These are phyloP conservation scores for Exophiala sideris DNA, from an alignment of 2,329 filamentous ascomycete genomes.

Conservation along the genomic window DNA sequence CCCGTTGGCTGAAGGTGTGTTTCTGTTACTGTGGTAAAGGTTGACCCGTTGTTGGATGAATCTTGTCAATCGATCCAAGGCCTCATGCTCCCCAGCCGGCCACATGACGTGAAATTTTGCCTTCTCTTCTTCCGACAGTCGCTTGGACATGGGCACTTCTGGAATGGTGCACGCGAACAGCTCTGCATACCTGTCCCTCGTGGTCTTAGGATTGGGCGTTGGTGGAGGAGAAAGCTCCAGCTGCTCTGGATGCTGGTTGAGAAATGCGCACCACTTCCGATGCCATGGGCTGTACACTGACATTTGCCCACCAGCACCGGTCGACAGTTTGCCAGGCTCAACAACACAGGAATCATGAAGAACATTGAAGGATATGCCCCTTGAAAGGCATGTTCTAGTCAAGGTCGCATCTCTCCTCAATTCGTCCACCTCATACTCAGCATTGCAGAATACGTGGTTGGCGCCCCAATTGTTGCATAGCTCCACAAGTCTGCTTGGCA, in stretches of 20 bases:
- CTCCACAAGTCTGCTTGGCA: slow-evolving; percentile 61
- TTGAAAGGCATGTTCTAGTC: slow-evolving; percentile 58
- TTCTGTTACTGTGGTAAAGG: slow-evolving; percentile 62
- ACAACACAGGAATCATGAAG: slow-evolving; percentile 82
- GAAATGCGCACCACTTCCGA: slow-evolving; percentile 67
- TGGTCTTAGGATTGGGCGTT: slow-evolving; percentile 49
- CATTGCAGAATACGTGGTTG: slow-evolving; percentile 74
- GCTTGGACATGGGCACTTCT: slow-evolving; percentile 60
- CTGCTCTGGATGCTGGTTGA: slow-evolving; percentile 67
- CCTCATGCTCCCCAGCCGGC: slow-evolving; percentile 74
- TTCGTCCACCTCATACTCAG: slow-evolving; percentile 92
- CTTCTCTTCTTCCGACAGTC: slow-evolving; percentile 57
- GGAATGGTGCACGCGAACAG: slow-evolving; percentile 64
- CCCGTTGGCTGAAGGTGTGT: slow-evolving; percentile 59
- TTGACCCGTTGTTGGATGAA: slow-evolving; percentile 65
- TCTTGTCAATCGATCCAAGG: slow-evolving; percentile 58
- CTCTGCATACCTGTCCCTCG: slow-evolving; percentile 48
- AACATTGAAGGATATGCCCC: slow-evolving; percentile 66
- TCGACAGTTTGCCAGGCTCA: slow-evolving; percentile 64
- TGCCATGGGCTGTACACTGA: slow-evolving; percentile 84
- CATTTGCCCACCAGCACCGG: slow-evolving; percentile 68
- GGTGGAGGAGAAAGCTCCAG: slow-evolving; percentile 62
- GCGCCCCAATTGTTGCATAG: slow-evolving; percentile 69
- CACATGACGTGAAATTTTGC: slow-evolving; percentile 59
- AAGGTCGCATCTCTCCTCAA: slow-evolving; percentile 70